These are phyloP conservation scores for Hypoxylon sp. DNA, from an alignment of 2,329 filamentous ascomycete genomes.

Conservation along the genomic window DNA sequence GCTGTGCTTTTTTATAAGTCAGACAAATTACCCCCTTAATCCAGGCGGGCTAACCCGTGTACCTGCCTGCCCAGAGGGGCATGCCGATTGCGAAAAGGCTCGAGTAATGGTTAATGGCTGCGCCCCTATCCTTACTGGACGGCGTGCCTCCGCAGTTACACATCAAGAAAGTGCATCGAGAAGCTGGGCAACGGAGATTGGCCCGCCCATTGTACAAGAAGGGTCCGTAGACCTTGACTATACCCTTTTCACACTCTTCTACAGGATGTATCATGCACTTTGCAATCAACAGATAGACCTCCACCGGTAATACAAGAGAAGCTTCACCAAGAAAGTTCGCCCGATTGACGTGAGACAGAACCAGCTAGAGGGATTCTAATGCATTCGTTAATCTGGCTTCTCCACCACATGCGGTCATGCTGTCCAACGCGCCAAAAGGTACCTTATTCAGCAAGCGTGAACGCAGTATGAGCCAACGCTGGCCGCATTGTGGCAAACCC, in stretches of 20 bases:
- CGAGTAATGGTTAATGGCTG: slow-evolving; percentile 37
- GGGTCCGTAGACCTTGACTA: slow-evolving; percentile 45
- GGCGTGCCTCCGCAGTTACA: slow-evolving; percentile 47
- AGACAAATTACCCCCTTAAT: slow-evolving; percentile 40
- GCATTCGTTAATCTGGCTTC: slow-evolving; percentile 52
- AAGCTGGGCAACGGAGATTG: slow-evolving; percentile 45
- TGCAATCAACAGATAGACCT: slow-evolving; percentile 48
- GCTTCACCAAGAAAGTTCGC: slow-evolving; percentile 48
- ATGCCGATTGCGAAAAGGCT: slow-evolving; percentile 39
- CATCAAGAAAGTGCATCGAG: slow-evolving; percentile 46
- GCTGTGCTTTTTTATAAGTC: slow-evolving; percentile 41
- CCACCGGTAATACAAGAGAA: slow-evolving; percentile 48
- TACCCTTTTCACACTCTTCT: slow-evolving; percentile 47
- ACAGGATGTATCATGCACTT: slow-evolving; percentile 49
- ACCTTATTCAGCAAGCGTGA: slow-evolving; percentile 47
- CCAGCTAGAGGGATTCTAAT: slow-evolving; percentile 48
- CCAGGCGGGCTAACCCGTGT: slow-evolving; percentile 40
- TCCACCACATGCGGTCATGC: slow-evolving; percentile 48
- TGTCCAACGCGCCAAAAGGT: slow-evolving; percentile 49
- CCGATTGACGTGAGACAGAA: slow-evolving; percentile 52
- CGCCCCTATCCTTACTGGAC: slow-evolving; percentile 44
- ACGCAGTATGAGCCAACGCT: slow-evolving; percentile 47
- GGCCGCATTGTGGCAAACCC: slow-evolving; percentile 47
- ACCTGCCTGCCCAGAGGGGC: slow-evolving; percentile 42
- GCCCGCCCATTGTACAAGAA: slow-evolving; percentile 42